Base-by-base conservation (phyloP, 768 basidiomycete species). In the Hysterangium stoloniferum region DNA sequence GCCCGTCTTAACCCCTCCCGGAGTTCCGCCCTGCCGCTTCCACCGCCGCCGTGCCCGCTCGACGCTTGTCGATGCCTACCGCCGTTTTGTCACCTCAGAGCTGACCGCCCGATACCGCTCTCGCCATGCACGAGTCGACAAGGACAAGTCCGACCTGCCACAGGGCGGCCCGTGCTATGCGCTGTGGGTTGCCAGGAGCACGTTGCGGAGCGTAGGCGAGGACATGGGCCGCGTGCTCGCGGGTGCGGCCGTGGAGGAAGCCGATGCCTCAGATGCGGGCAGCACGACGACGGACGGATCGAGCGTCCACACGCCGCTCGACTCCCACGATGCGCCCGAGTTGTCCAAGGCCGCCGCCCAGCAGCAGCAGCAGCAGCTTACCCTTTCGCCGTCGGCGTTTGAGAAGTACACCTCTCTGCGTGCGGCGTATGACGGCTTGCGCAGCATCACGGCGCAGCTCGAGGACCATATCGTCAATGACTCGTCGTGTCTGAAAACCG, bases 1-100 rank as follows among this genome's bases (percentile, higher is more conserved):
- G 27, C 53, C 59, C 17, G 29, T 58, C 43, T 53, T 54, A 58
- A 59, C 65, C 54, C 52, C 62, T 6, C 56, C 60, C 37, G 44
- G 22, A 45, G 50, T 40, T 22, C 61, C 36, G 52, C 61, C 19
- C 61, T 54, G 75, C 17, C 70, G 71, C n/a, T 61, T 61, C 46
- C 72, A 82, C 34, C 77, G 83, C 15, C 68, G 72, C 31, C 72
- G 76, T 38, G 86, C 86, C 4, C 80, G 84, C 27, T 81, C 84
- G 17, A 70, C 73, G 3, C 72, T 87, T 12, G 71, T 86, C 6
- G 83, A 89, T 56, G 70, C 76, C 3, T 86, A 79, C 59, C 77
- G 84, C 29, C 72, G 71, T 20, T 75, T 79, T 57, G 74, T 84
- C 22, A 55, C 83, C n/a, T 60, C 71, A 20, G 78, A 80, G 53